Conservation (phyloP, 352 stramenopile species). For the Saprolegnia diclina region DNA sequence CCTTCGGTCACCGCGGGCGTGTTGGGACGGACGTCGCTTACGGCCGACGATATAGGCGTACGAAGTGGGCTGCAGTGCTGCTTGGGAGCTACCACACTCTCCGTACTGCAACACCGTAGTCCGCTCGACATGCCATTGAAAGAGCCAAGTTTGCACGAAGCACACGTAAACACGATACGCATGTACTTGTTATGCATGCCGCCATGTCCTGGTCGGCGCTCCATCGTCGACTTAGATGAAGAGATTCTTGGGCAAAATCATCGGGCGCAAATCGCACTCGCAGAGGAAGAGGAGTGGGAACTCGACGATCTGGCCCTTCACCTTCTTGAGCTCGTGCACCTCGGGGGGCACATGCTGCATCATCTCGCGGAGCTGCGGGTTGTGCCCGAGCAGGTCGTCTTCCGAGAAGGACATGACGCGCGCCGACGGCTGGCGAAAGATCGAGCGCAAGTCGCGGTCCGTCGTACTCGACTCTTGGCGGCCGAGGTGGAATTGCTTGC, state of each 20-base stretch:
- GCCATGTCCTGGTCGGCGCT: too few species aligned
- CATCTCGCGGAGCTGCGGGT: background rate
- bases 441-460: slow-evolving; percentile 6
- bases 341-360: slow-evolving; percentile 5
- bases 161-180: too few species aligned
- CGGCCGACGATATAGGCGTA: too few species aligned
- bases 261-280: slow-evolving; percentile 19
- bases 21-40: too few species aligned
- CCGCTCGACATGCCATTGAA: too few species aligned
- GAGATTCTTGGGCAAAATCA: slow-evolving; percentile 26
- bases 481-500: slow-evolving; percentile 4
- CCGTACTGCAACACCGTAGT: too few species aligned
- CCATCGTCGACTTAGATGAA: slow-evolving; percentile 22
- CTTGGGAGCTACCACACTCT: too few species aligned
- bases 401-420: background rate
- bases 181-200: too few species aligned
- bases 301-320: slow-evolving; percentile 23
- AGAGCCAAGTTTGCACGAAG: too few species aligned
- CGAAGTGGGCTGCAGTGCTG: too few species aligned
- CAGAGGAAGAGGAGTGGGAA: slow-evolving; percentile 26
- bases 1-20: too few species aligned
- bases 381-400: background rate
- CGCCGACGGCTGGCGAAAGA: slow-evolving; percentile 1
- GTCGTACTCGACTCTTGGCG: slow-evolving; percentile 8
- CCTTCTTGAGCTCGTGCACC: slow-evolving; percentile 21